Percentiles rank a stretch among this genome's conserved stretches.
Conservation (phyloP, 148 eudicot genomes). For the Nyssa sinensis region DNA sequence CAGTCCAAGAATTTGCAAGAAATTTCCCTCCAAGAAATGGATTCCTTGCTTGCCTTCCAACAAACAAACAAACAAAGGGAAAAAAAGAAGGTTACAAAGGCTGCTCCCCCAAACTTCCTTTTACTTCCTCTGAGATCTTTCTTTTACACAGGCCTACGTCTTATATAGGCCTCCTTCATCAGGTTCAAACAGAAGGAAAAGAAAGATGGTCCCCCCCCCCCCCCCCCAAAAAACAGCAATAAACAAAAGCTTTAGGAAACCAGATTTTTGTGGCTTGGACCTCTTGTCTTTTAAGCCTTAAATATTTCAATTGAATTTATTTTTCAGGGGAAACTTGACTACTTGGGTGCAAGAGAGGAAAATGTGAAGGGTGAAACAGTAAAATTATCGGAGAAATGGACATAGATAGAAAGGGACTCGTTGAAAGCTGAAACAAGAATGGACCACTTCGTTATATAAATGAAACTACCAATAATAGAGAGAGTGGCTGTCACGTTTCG, state of each 20-base stretch:
- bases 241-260: too few relatives aligned
- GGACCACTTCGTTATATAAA: not conserved
- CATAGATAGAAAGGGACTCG: not conserved
- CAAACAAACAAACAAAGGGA: slow-evolving; percentile 5
- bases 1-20: slow-evolving; percentile 10
- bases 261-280: too few relatives aligned
- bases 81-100: slow-evolving; percentile 13
- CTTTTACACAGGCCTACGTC: not conserved
- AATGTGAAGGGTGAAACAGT: not conserved
- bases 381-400: not conserved
- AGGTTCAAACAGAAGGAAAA: not conserved
- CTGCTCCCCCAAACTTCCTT: slow-evolving; percentile 10
- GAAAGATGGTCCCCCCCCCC: not conserved
- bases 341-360: not conserved
- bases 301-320: too few relatives aligned
- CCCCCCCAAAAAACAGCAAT: too few relatives aligned
- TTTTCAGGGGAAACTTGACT: too few relatives aligned
- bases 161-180: slow-evolving; percentile 15
- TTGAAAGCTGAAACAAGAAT: not conserved
- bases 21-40: slow-evolving; percentile 20
- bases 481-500: slow-evolving; percentile 11
- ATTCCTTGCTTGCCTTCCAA: slow-evolving; percentile 17
- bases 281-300: too few relatives aligned
- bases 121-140: slow-evolving; percentile 6
- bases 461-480: slow-evolving; percentile 20